These are phyloP conservation scores for Vitis vinifera DNA, from an alignment of 164 flowering plant genomes.

Conservation along the genomic window DNA sequence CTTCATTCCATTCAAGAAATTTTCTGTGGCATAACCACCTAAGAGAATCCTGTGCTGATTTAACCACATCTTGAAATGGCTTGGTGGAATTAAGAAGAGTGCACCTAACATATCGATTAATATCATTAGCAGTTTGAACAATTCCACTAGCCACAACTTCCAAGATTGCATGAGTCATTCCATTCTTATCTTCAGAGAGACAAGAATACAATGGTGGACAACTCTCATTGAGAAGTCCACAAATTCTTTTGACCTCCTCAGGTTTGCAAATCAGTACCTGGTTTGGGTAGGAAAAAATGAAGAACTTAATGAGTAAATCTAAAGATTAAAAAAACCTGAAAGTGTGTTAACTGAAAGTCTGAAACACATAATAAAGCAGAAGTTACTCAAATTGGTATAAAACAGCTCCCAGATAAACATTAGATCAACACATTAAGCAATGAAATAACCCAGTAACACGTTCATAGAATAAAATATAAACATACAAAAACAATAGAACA, in stretches of 20 bases:
- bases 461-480: neutral
- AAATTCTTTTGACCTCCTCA: constrained; percentile 76
- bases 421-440: neutral
- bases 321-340: neutral
- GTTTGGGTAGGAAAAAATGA: constrained; percentile 8
- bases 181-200: constrained; percentile 92
- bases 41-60: constrained; percentile 95
- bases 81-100: constrained; percentile 94
- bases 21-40: constrained; percentile 88
- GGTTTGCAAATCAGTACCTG: constrained; percentile 91
- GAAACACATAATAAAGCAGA: neutral
- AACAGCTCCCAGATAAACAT: neutral
- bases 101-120: constrained; percentile 92
- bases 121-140: constrained; percentile 93
- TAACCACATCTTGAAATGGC: constrained; percentile 96
- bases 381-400: neutral
- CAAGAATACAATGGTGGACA: constrained; percentile 92
- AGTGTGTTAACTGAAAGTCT: neutral
- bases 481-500: constrained; percentile 21
- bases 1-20: constrained; percentile 95
- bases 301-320: constrained; percentile 1
- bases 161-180: constrained; percentile 98
- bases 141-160: constrained; percentile 98
- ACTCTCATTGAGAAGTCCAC: constrained; percentile 65
- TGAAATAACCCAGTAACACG: constrained; percentile 4